Percentiles rank a stretch among this genome's conserved stretches.
Evolutionary conservation across 1,284 basidiomycete genomes (phyloP).

Genomic region (Rhodotorula sp.): DNA sequence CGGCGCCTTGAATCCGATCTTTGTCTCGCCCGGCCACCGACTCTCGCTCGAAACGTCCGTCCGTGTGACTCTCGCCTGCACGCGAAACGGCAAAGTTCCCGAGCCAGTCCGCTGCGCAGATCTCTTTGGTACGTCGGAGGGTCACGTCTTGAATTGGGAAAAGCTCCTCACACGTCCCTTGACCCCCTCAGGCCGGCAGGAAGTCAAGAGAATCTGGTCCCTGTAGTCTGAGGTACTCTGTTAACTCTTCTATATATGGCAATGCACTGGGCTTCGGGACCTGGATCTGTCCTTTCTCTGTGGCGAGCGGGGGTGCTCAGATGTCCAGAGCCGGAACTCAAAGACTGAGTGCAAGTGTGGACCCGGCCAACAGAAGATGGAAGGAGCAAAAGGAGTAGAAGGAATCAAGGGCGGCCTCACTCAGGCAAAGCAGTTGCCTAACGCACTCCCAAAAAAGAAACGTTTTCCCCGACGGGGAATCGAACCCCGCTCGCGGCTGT

Average conservation of each 20-base stretch:
- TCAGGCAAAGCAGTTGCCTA: too few species aligned
- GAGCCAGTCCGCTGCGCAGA: conserved; percentile 47
- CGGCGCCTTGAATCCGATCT: conserved; percentile 43
- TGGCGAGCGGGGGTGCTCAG: neutral
- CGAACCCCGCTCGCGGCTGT: conserved; percentile 37
- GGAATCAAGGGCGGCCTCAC: too few species aligned
- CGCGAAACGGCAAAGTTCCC: conserved; percentile 39
- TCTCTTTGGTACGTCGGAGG: conserved; percentile 26
- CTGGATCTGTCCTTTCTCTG: neutral
- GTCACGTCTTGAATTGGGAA: too few species aligned
- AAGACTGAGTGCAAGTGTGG: neutral
- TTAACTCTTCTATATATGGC: neutral
- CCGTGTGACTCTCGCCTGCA: conserved; percentile 39
- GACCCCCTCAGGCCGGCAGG: neutral
- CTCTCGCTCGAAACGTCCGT: conserved; percentile 42
- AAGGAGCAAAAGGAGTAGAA: too few species aligned
- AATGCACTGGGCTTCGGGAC: neutral
- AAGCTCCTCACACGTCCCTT: neutral
- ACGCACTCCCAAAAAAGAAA: neutral
- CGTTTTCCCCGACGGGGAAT: conserved; percentile 34
- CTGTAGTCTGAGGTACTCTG: neutral
- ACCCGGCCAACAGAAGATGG: too few species aligned
- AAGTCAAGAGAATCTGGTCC: neutral
- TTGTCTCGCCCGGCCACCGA: conserved; percentile 45
- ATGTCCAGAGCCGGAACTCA: too few species aligned